Evolutionary conservation across 2,329 filamentous ascomycete species (phyloP), one percentile per base, ranked within the genome.

Genomic region (Nigrospora oryzae): DNA sequence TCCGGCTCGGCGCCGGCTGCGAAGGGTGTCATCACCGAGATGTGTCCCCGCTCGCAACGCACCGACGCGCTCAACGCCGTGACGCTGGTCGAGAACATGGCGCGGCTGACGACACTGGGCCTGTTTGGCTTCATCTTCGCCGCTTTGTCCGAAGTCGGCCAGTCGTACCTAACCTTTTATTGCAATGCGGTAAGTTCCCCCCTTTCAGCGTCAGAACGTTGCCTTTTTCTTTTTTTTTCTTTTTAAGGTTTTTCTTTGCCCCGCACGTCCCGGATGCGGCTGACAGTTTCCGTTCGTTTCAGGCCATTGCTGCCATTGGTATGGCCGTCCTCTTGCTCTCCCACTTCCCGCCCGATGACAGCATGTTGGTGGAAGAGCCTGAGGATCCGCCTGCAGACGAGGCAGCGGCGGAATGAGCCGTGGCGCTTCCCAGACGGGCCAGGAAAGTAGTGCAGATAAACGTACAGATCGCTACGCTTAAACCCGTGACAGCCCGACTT

Each of bases 1-100:
- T 83, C 83, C 0, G 84, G 84, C 0, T 83, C 83, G 0, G 83
- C 81, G 0, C 75, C 82, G 0, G 81, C 83, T 0, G 81, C 82
- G 1, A 88, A 87, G 51, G 84, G 83, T 1, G 80, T 83, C n/a
- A 85, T 87, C 47, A 74, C 84, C 0, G 77, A 84, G 46, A 83
- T 87, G 81, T 81, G 81, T 38, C 67, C 80, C 0, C 68, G 77
- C 2, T 69, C 69, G 0, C 75, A 83, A 45, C 71, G 83, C 0
- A 72, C 77, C 0, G 83, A 88, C 54, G 83, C 84, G 0, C 64
- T 88, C 3, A 80, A 81, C 35, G 82, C 80, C 0, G 80, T 88
- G 12, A 85, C 81, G 0, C 64, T 87, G 0, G 77, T 87, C 0
- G 84, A 88, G 55, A 86, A 84, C 50, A 72, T 85, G 31, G 83